Evolutionary conservation across 805 yeast genomes (phyloP).

Genomic region (Sugiyamaella valdiviana): DNA sequence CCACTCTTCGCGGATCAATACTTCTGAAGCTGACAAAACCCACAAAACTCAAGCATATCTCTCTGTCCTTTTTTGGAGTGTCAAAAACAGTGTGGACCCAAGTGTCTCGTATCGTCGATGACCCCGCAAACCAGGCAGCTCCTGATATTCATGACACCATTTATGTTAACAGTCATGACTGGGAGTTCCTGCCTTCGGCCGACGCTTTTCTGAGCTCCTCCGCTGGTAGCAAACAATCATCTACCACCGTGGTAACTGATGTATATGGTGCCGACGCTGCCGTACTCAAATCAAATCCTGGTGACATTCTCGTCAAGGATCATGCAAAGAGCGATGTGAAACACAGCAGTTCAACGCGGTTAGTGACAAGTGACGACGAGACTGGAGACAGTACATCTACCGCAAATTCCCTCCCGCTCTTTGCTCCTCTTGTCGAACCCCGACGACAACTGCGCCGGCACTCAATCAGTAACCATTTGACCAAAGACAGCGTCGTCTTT

Average conservation of each 20-base stretch:
- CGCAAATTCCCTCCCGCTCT: constrained; percentile 11
- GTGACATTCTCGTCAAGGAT: constrained; percentile 7
- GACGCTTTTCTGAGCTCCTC: background rate
- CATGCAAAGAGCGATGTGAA: background rate
- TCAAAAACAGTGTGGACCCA: constrained; percentile 90
- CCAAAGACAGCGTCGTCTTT: constrained; percentile 42
- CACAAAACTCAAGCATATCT: constrained; percentile 60
- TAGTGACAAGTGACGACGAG: background rate
- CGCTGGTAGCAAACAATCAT: constrained; percentile 18
- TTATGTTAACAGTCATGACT: constrained; percentile 29
- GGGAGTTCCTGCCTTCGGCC: constrained; percentile 31
- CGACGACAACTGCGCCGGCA: constrained; percentile 2
- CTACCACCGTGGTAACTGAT: constrained; percentile 27
- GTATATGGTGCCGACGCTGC: constrained; percentile 32
- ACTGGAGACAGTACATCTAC: too few species aligned
- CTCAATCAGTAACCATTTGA: constrained; percentile 5
- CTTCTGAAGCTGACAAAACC: constrained; percentile 67
- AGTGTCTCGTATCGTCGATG: constrained; percentile 22
- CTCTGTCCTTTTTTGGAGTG: constrained; percentile 56
- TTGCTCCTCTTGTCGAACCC: constrained; percentile 7
- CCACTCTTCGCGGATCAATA: constrained; percentile 72
- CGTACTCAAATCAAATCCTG: constrained; percentile 14
- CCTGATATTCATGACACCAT: constrained; percentile 31
- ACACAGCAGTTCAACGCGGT: constrained; percentile 5
- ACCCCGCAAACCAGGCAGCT: constrained; percentile 24